Evolutionary conservation across 441 rosid species (phyloP).

Genomic region (Gossypium schwendimanii): DNA sequence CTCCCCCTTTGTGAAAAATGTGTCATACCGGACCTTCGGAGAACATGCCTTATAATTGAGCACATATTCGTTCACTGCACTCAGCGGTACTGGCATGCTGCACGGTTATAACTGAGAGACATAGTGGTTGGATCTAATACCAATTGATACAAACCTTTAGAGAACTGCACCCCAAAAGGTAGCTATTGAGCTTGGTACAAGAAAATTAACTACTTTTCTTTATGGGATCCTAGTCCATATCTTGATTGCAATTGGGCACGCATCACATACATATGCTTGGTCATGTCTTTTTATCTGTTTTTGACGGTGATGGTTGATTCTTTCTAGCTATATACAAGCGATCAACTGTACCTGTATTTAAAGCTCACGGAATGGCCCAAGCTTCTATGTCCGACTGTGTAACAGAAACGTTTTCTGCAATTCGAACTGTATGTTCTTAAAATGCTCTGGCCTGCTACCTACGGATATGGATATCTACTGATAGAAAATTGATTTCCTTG

Average conservation of each 20-base stretch:
- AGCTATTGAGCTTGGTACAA: too few species aligned
- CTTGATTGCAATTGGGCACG: background rate
- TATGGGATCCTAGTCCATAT: background rate
- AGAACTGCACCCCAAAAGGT: background rate
- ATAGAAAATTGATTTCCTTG: background rate
- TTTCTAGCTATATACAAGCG: constrained; percentile 70
- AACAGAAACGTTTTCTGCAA: constrained; percentile 88
- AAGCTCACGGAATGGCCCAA: constrained; percentile 80
- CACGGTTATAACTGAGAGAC: background rate
- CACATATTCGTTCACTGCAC: background rate
- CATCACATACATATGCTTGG: background rate
- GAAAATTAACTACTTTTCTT: too few species aligned
- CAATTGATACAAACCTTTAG: background rate
- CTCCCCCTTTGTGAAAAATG: constrained; percentile 1
- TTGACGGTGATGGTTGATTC: constrained; percentile 24
- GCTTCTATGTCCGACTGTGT: constrained; percentile 89
- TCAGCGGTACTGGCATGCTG: background rate
- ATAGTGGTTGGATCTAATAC: background rate
- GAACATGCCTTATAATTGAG: background rate
- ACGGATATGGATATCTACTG: background rate
- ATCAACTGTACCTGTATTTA: constrained; percentile 74
- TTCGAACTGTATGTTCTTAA: constrained; percentile 68
- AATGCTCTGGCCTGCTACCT: background rate
- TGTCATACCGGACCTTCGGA: background rate
- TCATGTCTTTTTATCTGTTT: constrained; percentile 19